Evolutionary conservation across 768 basidiomycete genomes (phyloP).

Genomic region (Mrakia gelida): DNA sequence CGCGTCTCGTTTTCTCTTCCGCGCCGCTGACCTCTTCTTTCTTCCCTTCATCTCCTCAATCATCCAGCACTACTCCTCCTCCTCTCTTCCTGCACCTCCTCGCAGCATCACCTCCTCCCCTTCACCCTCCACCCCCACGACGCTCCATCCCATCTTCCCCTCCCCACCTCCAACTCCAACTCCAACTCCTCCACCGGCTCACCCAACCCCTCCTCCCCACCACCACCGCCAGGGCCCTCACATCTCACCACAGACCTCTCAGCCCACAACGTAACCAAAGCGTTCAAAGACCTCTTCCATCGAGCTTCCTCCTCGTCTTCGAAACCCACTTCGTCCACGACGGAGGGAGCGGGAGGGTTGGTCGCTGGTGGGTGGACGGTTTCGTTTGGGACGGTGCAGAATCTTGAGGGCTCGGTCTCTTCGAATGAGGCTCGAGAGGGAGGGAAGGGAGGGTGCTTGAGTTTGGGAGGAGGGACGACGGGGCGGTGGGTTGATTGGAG

Average conservation of each 20-base stretch:
- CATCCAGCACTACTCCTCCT: background rate
- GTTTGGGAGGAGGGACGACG: background rate
- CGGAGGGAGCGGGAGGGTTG: background rate
- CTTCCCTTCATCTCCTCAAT: no score
- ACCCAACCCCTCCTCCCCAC: background rate
- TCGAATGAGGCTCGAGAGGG: no score
- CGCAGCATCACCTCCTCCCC: background rate
- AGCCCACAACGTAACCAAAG: background rate
- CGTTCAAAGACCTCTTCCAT: conserved; percentile 8
- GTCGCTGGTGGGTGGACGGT: background rate
- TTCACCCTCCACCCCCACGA: background rate
- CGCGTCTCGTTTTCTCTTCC: background rate
- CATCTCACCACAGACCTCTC: background rate
- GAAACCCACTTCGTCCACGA: background rate
- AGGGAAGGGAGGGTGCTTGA: background rate
- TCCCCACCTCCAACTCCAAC: background rate
- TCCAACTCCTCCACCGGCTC: background rate
- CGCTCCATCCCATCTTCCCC: background rate
- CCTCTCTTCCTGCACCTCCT: background rate
- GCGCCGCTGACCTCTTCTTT: no score
- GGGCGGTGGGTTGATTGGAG: background rate
- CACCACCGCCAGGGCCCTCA: background rate
- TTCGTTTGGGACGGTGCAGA: background rate
- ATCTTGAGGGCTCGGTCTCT: background rate
- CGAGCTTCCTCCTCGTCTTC: background rate